A percentile compares a stretch with the other conserved stretches of the same genome.
These are phyloP conservation scores for Wilcoxina mikolae DNA, from an alignment of 495 filamentous ascomycete genomes.

Conservation along the genomic window DNA sequence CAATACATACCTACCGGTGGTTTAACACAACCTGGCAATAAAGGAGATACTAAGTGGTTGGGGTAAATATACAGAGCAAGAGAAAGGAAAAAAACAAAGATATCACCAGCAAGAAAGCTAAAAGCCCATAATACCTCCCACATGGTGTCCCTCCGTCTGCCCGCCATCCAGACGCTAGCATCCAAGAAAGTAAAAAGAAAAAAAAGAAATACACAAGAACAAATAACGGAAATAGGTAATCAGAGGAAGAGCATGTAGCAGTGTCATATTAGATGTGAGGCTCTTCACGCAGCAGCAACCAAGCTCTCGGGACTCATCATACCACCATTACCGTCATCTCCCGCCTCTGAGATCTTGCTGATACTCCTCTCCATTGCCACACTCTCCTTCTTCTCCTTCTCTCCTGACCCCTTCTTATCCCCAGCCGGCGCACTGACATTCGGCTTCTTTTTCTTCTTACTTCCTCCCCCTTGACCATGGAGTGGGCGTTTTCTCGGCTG, in stretches of 20 bases:
- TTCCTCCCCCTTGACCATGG: constrained; percentile 54
- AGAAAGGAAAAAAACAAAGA: background rate
- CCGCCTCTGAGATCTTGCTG: constrained; percentile 33
- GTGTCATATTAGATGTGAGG: background rate
- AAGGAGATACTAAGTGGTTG: too few relatives aligned
- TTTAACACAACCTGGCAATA: too few relatives aligned
- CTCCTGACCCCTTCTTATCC: constrained; percentile 15
- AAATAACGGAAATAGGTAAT: background rate
- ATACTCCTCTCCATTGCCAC: constrained; percentile 17
- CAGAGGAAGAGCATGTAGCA: background rate
- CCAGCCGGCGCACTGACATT: constrained; percentile 17
- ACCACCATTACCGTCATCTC: constrained; percentile 40
- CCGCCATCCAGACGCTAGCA: background rate
- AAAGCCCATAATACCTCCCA: background rate
- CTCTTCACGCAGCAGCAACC: constrained; percentile 8
- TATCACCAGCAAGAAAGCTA: background rate
- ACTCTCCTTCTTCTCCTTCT: constrained; percentile 13
- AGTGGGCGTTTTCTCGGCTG: constrained; percentile 77
- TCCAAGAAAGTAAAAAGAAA: background rate
- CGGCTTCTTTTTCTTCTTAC: constrained; percentile 56
- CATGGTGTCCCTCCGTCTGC: background rate
- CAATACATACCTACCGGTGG: too few relatives aligned
- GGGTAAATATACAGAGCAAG: background rate
- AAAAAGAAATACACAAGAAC: background rate
- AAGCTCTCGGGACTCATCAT: constrained; percentile 59